These are phyloP conservation scores for Tulasnella calospora DNA, from an alignment of 768 basidiomycete species.

Conservation along the genomic window DNA sequence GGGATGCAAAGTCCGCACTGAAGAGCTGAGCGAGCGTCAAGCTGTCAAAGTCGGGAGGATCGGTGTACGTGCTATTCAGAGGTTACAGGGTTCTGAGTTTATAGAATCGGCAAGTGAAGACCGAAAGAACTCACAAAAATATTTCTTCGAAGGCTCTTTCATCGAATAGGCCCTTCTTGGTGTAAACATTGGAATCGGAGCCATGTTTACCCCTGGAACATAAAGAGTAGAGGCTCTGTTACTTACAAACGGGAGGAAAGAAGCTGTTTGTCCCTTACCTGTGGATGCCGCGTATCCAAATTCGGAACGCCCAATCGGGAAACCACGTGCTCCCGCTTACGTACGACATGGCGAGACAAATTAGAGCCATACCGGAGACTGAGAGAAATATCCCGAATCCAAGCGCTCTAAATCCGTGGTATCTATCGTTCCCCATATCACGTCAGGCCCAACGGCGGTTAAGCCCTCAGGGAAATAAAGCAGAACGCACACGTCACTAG, in stretches of 20 bases:
- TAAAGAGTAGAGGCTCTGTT: neutral
- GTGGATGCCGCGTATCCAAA: conserved; percentile 4
- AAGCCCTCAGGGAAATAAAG: neutral
- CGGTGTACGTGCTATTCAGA: conserved; percentile 6
- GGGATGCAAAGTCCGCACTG: neutral
- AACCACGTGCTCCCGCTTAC: neutral
- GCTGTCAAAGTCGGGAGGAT: conserved; percentile 14
- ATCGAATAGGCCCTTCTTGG: conserved; percentile 10
- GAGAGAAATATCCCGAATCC: neutral
- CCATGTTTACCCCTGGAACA: conserved; percentile 20
- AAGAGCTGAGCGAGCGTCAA: conserved; percentile 6
- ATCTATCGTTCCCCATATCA: neutral
- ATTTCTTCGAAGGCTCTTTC: conserved; percentile 16
- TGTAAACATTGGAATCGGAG: conserved; percentile 14
- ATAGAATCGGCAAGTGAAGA: neutral
- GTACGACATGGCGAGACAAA: neutral
- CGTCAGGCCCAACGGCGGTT: neutral
- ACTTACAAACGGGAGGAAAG: neutral
- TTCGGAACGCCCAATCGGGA: conserved; percentile 11
- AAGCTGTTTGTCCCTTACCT: neutral
- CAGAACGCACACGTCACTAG: conserved; percentile 6
- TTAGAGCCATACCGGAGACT: neutral
- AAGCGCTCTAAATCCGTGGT: neutral
- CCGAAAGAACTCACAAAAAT: neutral
- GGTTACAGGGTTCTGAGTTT: neutral